Evolutionary conservation across 2,329 filamentous ascomycete species (phyloP), one percentile per base, ranked within the genome.

Genomic region (Hymenoscyphus fraxineus): DNA sequence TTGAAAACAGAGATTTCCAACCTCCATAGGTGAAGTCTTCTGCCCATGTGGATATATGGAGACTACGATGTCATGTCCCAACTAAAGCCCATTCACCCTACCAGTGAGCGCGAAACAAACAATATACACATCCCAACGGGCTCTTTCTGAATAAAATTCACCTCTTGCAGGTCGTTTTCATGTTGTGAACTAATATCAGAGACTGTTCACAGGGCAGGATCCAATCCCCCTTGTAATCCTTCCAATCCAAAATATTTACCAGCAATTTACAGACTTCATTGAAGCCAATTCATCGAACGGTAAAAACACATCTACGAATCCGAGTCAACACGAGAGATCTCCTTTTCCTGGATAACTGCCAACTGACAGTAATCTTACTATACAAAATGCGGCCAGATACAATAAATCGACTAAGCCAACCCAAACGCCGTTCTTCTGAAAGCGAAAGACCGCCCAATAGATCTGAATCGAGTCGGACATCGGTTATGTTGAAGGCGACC

Each of bases 381-480:
- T 35, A 47, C 22, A 32, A 7, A 27, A 55, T 19, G 6, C 9
- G 55, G 31, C 12, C n/a, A 19, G 58, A 59, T 10, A n/a, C 41
- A 27, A 40, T 59, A 15, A 19, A 47, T 31, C 58, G 58, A 15
- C 15, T 59, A 19, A 59, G 58, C 58, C 19, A 44, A 40, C 58
- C 58, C n/a, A 59, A 59, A 31, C 4, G 1, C 13, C 40, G 10
- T 22, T 16, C 10, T 22, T 27, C 19, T 22, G 9, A n/a, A 5
- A 12, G 19, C 44, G n/a, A 15, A 22, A 22, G 12, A 41, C 16
- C 22, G 27, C 22, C 35, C 5, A 6, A 13, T 10, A n/a, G 15
- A 40, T 47, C n/a, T 16, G 31, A 22, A 60, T 19, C 44, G 16
- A 35, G n/a, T 39, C 54, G 4, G 13, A 32, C 39, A 58, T 9